These are phyloP conservation scores for Rhynchosporium agropyri DNA, from an alignment of 2,329 filamentous ascomycete species.

Conservation along the genomic window DNA sequence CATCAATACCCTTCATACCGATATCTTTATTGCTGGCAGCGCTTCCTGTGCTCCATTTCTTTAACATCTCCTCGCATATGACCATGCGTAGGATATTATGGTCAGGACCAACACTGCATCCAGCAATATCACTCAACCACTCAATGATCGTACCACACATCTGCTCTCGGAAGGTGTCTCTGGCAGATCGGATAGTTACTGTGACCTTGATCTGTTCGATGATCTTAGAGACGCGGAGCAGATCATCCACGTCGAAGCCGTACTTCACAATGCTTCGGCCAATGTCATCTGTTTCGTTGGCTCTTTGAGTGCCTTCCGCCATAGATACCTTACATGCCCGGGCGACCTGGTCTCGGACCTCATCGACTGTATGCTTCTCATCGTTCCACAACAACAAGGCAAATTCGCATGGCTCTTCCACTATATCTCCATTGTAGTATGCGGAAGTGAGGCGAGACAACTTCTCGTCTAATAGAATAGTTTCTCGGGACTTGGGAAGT, in stretches of 20 bases:
- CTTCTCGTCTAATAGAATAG: conserved; percentile 79
- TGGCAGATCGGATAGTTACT: conserved; percentile 87
- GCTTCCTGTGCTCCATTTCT: conserved; percentile 85
- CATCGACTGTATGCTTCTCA: conserved; percentile 93
- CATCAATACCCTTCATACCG: conserved; percentile 77
- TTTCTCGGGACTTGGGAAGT: conserved; percentile 78
- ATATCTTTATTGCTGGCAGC: conserved; percentile 77
- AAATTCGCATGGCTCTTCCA: conserved; percentile 71
- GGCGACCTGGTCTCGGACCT: conserved; percentile 88
- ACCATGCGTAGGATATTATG: conserved; percentile 75
- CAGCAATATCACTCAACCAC: conserved; percentile 91
- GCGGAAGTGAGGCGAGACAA: conserved; percentile 74
- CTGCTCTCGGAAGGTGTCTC: conserved; percentile 95
- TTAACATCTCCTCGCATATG: conserved; percentile 89
- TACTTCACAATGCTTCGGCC: conserved; percentile 86
- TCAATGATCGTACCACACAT: conserved; percentile 99
- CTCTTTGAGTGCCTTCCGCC: conserved; percentile 70
- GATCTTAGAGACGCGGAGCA: conserved; percentile 78
- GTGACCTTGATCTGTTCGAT: conserved; percentile 97
- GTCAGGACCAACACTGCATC: conserved; percentile 82
- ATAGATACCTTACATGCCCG: conserved; percentile 78
- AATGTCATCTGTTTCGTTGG: conserved; percentile 85
- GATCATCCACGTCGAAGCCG: conserved; percentile 67
- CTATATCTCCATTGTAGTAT: conserved; percentile 70
- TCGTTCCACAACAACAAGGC: conserved; percentile 95